phyloP scores from a whole-genome alignment of 1,139 yeast species.

The Lodderomyces oxycetoniae region DNA sequence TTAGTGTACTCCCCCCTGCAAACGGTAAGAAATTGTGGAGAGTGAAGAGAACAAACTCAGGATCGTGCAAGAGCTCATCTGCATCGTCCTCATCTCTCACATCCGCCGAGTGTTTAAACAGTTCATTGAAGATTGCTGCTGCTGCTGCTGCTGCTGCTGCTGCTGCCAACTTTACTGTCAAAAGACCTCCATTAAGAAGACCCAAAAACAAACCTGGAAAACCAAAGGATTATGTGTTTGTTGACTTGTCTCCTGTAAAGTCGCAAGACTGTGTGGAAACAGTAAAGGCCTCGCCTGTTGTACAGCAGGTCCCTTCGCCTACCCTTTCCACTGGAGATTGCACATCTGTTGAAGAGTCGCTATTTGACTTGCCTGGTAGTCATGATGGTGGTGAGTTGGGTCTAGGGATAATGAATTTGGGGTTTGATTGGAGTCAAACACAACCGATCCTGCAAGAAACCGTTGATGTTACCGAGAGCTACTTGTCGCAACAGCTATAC shows the following conservation, averaged over 20 bases:
- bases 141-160: too few relatives aligned
- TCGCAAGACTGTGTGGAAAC: slow-evolving; percentile 19
- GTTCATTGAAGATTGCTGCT: slow-evolving; percentile 42
- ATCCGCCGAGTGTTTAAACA: slow-evolving; percentile 39
- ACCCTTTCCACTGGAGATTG: slow-evolving; percentile 12
- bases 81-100: slow-evolving; percentile 11
- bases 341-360: slow-evolving; percentile 14
- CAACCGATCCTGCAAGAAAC: slow-evolving; percentile 8
- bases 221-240: slow-evolving; percentile 52
- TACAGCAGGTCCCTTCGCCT: slow-evolving; percentile 15
- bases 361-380: slow-evolving; percentile 4
- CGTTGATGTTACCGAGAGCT: slow-evolving; percentile 5
- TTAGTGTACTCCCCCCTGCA: slow-evolving; percentile 34
- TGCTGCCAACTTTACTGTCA: slow-evolving; percentile 27
- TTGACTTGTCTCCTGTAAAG: slow-evolving; percentile 51
- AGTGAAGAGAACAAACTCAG: slow-evolving; percentile 30
- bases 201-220: slow-evolving; percentile 50
- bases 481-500: slow-evolving; percentile 15
- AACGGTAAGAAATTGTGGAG: slow-evolving; percentile 49
- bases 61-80: background rate
- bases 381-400: slow-evolving; percentile 14
- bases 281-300: background rate
- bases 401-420: slow-evolving; percentile 25
- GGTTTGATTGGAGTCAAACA: slow-evolving; percentile 12
- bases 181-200: slow-evolving; percentile 45